Percentiles rank a stretch among this genome's conserved stretches.
phyloP scores from a whole-genome alignment of 345 rosid species.

The Eucalyptus pauciflora region DNA sequence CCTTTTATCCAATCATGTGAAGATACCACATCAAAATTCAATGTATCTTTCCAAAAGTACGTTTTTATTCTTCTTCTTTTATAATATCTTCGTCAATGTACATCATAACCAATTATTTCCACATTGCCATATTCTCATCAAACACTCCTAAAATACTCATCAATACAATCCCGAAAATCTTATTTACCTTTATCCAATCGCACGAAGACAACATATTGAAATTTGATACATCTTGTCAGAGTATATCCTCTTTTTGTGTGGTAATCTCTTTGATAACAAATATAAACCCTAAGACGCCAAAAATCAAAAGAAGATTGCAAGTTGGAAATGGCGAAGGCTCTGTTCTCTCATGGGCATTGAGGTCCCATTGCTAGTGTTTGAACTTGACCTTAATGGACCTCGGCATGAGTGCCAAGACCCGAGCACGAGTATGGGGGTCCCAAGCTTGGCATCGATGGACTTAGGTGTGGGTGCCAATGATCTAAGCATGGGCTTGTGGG shows the following conservation, averaged over 20 bases:
- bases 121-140: background rate
- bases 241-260: background rate
- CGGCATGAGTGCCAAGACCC: no score
- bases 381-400: no score
- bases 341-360: no score
- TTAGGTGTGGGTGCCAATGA: fast-evolving
- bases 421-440: fast-evolving
- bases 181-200: background rate
- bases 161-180: background rate
- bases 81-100: background rate
- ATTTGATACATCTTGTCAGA: background rate
- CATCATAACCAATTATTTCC: background rate
- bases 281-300: background rate
- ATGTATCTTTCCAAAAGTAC: background rate
- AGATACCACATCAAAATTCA: background rate
- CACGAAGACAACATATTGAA: background rate
- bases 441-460: no score
- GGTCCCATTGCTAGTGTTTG: no score
- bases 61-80: background rate
- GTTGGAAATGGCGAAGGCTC: no score
- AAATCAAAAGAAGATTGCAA: background rate
- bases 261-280: background rate
- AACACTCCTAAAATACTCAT: background rate
- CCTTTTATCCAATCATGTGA: background rate
- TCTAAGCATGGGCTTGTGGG: no score